These are phyloP conservation scores for Rhododendron kiyosumense DNA, from an alignment of 148 eudicot genomes.

Conservation along the genomic window DNA sequence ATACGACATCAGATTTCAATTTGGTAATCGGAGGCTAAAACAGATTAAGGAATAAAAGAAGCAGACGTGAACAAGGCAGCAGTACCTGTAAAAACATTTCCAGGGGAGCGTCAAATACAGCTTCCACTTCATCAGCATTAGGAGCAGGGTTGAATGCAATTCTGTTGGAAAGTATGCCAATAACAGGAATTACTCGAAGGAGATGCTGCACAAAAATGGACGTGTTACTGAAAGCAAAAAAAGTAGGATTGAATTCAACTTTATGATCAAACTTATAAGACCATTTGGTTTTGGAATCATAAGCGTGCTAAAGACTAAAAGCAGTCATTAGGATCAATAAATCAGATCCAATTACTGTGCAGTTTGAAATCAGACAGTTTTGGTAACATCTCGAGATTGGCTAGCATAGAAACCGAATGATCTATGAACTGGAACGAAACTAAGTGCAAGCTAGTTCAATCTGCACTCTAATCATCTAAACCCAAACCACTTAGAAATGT, in stretches of 20 bases:
- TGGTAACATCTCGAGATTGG: neutral
- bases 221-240: neutral
- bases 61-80: neutral
- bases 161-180: slow-evolving; percentile 53
- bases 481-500: neutral
- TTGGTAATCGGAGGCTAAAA: neutral
- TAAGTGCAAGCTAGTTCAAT: neutral
- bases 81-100: slow-evolving; percentile 71
- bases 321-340: neutral
- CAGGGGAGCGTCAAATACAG: slow-evolving; percentile 82
- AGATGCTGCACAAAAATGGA: slow-evolving; percentile 32
- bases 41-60: neutral
- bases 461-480: neutral
- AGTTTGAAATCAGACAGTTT: neutral
- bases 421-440: neutral
- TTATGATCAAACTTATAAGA: no score
- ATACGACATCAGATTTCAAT: neutral
- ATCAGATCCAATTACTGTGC: neutral
- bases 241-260: neutral
- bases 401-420: neutral
- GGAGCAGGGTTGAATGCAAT: slow-evolving; percentile 55
- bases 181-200: slow-evolving; percentile 55
- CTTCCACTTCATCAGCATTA: slow-evolving; percentile 71
- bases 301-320: neutral
- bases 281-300: neutral